These are phyloP conservation scores for Gossypium raimondii DNA, from an alignment of 345 rosid genomes.

Conservation along the genomic window DNA sequence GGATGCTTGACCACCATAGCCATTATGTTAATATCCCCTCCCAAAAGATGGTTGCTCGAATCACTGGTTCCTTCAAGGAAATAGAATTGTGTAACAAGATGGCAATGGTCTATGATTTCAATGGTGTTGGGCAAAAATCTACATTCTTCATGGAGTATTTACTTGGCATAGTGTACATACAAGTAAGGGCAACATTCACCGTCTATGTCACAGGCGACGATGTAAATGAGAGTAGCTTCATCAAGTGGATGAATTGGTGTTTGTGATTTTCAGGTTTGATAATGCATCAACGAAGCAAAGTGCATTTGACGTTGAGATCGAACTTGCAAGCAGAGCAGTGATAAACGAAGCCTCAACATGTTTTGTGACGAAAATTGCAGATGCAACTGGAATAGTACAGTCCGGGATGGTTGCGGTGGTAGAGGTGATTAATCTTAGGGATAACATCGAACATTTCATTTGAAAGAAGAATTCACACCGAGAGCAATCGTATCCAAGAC, in stretches of 20 bases:
- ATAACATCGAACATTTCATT: not conserved
- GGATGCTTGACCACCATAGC: not conserved
- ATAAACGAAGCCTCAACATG: conserved; percentile 6
- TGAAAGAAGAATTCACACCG: not conserved
- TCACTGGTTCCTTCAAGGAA: not conserved
- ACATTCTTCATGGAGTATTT: conserved; percentile 8
- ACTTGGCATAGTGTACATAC: not conserved
- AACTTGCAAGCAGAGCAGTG: conserved; percentile 6
- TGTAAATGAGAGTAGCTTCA: not conserved
- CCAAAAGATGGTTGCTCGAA: not conserved
- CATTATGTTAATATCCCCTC: no score
- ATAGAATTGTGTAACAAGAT: not conserved
- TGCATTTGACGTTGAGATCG: conserved; percentile 3
- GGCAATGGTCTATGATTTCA: not conserved
- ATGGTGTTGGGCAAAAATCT: not conserved
- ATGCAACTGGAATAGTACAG: not conserved
- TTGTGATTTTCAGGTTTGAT: not conserved
- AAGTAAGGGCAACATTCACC: conserved; percentile 1
- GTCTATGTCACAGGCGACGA: not conserved
- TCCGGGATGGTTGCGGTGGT: not conserved
- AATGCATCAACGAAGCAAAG: not conserved
- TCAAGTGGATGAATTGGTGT: conserved; percentile 4
- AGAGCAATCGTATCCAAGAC: conserved; percentile 3
- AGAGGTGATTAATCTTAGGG: not conserved
- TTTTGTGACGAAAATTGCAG: not conserved